Conservation (phyloP, 2,329 filamentous ascomycete genomes). For the Cordyceps cicadae region DNA sequence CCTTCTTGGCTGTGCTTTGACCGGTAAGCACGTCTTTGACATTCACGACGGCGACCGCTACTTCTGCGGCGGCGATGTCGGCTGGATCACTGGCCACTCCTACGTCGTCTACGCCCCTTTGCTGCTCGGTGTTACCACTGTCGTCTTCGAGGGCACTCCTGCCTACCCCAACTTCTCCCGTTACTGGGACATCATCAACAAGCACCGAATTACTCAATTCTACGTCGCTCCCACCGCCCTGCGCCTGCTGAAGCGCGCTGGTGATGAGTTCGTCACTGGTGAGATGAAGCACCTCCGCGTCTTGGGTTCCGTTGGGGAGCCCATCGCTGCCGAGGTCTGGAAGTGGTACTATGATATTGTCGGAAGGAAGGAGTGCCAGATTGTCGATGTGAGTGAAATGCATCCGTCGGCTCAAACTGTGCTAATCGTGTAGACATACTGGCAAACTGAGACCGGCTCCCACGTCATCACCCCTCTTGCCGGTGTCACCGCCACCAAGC, state of each 20-base stretch:
- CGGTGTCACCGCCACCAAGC: slow-evolving; percentile 92
- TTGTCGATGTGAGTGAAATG: slow-evolving; percentile 71
- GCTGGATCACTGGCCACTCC: slow-evolving; percentile 98
- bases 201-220: slow-evolving; percentile 93
- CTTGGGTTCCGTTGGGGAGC: slow-evolving; percentile 90
- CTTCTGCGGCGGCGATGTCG: slow-evolving; percentile 97
- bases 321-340: slow-evolving; percentile 96
- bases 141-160: slow-evolving; percentile 96
- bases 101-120: slow-evolving; percentile 97
- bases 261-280: slow-evolving; percentile 83
- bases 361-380: slow-evolving; percentile 84
- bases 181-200: slow-evolving; percentile 97
- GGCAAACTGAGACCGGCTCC: slow-evolving; percentile 98
- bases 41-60: slow-evolving; percentile 89
- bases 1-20: slow-evolving; percentile 84
- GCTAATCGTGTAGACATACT: slow-evolving; percentile 67
- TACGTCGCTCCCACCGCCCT: slow-evolving; percentile 95
- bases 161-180: slow-evolving; percentile 96
- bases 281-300: slow-evolving; percentile 85
- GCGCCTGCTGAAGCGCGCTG: slow-evolving; percentile 87
- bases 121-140: slow-evolving; percentile 83
- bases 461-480: slow-evolving; percentile 91
- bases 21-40: slow-evolving; percentile 98
- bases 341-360: slow-evolving; percentile 98
- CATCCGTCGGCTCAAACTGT: no score